These are phyloP conservation scores for Helminthosporium solani DNA, from an alignment of 2,329 filamentous ascomycete species.

Conservation along the genomic window DNA sequence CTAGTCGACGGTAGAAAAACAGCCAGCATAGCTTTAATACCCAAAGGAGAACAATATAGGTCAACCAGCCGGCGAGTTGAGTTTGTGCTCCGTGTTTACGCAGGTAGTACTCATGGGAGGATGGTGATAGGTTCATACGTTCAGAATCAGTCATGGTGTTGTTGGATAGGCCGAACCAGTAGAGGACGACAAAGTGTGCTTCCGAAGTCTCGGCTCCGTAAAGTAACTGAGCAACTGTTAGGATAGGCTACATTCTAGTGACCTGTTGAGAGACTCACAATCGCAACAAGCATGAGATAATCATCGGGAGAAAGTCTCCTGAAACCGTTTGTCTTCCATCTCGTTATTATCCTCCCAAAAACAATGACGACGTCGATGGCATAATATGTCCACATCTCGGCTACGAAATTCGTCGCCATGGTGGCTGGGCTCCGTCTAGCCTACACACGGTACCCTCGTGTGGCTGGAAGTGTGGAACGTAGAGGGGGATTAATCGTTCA, in stretches of 20 bases:
- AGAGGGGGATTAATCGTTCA: too few species aligned
- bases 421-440: neutral
- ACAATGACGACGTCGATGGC: neutral
- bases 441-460: too few species aligned
- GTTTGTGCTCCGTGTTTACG: constrained; percentile 57
- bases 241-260: neutral
- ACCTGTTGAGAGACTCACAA: neutral
- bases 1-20: constrained; percentile 57
- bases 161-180: neutral
- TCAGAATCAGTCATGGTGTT: constrained; percentile 52
- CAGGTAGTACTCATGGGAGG: constrained; percentile 49
- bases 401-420: neutral
- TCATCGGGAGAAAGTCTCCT: neutral
- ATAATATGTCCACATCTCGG: neutral
- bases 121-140: constrained; percentile 47
- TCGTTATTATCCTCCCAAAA: neutral
- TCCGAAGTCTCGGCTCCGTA: constrained; percentile 53
- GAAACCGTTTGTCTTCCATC: neutral
- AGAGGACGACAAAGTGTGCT: constrained; percentile 48
- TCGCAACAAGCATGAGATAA: neutral
- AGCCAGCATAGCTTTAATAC: constrained; percentile 57
- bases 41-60: constrained; percentile 56
- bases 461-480: too few species aligned
- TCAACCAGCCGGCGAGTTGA: constrained; percentile 56
- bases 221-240: constrained; percentile 41